These are phyloP conservation scores for Edaphochlamys debaryana DNA, from an alignment of 139 green algal genomes.

Conservation along the genomic window DNA sequence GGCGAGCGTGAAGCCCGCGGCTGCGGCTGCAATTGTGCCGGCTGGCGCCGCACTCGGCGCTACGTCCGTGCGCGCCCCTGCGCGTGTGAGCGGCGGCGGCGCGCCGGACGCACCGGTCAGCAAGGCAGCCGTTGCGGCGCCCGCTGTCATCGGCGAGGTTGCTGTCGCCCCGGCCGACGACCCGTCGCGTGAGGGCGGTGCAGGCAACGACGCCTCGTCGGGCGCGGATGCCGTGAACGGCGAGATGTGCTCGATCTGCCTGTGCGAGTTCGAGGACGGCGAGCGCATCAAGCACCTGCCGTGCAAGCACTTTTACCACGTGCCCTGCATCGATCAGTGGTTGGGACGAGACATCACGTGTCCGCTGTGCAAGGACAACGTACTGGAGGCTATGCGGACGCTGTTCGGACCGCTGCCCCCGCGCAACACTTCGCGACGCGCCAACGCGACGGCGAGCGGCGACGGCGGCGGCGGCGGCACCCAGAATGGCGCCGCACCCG, in stretches of 20 bases:
- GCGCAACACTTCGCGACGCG: not conserved
- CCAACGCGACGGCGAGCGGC: not conserved
- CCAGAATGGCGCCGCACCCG: not conserved
- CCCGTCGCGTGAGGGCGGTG: not conserved
- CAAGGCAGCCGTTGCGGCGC: not conserved
- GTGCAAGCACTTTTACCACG: constrained; percentile 52
- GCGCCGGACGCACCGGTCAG: not conserved
- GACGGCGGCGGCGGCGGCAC: not conserved
- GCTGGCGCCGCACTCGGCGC: no score
- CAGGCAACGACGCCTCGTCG: not conserved
- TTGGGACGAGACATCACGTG: constrained; percentile 56
- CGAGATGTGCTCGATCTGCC: constrained; percentile 54
- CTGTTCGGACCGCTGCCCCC: constrained; percentile 28
- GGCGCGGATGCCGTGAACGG: not conserved
- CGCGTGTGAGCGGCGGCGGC: not conserved
- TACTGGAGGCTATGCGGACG: constrained; percentile 38
- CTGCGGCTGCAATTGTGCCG: no score
- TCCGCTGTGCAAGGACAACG: constrained; percentile 56
- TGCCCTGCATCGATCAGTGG: constrained; percentile 54
- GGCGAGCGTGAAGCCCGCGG: no score
- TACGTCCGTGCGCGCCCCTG: not conserved
- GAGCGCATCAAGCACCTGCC: constrained; percentile 57
- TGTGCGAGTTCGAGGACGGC: constrained; percentile 55
- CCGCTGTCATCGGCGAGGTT: not conserved
- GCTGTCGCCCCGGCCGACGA: not conserved